Conservation (phyloP, 768 basidiomycete genomes). For the Boletus bicolor region DNA sequence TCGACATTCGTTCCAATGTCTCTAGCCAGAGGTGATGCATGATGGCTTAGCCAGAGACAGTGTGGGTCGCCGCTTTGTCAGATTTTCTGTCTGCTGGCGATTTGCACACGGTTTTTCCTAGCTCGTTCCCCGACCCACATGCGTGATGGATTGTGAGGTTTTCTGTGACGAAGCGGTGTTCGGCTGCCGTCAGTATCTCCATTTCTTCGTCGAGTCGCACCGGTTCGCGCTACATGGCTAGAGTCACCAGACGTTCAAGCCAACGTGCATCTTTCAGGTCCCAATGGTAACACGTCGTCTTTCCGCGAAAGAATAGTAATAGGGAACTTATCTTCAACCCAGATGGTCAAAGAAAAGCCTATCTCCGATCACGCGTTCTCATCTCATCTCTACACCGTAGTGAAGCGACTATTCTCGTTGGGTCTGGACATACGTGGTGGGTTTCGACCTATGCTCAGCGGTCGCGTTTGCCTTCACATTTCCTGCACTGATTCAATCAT, state of each 20-base stretch:
- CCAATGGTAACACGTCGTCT: constrained; percentile 1
- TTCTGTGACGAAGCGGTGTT: not conserved
- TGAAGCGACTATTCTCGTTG: constrained; percentile 56
- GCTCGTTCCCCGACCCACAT: not conserved
- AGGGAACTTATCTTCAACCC: not conserved
- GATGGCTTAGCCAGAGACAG: not conserved
- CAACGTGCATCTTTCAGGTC: not conserved
- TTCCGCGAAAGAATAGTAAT: constrained; percentile 8
- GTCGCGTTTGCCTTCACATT: constrained; percentile 6
- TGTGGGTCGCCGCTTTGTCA: too few relatives aligned
- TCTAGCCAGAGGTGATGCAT: too few relatives aligned
- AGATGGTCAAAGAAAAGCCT: constrained; percentile 21
- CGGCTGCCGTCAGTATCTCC: not conserved
- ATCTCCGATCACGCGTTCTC: constrained; percentile 30
- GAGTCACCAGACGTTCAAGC: not conserved
- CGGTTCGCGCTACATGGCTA: constrained; percentile 6
- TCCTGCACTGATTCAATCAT: constrained; percentile 11
- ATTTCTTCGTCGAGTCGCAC: constrained; percentile 8
- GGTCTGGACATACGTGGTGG: constrained; percentile 44
- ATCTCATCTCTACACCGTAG: constrained; percentile 44
- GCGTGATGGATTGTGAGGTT: not conserved
- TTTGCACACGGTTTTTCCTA: not conserved
- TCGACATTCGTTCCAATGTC: not conserved
- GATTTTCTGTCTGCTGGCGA: not conserved
- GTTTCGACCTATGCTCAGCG: not conserved